Evolutionary conservation across 1,139 yeast genomes (phyloP), one percentile per base, ranked within the genome.

Genomic region (Wickerhamomyces sp.): DNA sequence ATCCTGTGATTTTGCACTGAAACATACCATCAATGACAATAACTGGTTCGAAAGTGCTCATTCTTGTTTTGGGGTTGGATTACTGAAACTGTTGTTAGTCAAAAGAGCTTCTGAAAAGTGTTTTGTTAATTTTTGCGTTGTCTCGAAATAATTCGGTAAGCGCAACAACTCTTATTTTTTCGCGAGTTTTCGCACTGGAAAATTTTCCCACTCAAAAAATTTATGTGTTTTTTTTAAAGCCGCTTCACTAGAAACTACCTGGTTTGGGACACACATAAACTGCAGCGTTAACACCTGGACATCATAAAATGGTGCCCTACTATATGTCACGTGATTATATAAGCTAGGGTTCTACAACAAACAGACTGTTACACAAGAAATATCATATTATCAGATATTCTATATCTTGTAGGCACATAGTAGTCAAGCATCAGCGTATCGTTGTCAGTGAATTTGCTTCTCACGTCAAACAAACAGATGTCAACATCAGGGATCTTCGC

Each of bases 31-130:
- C 95, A 79, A 86, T 82, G 73, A 88, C 96, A 78, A 88, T 87
- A 78, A 88, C 95, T 76, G 94, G 90, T 78, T 87, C 94, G 72
- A 81, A 87, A 70, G 86, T 78, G 76, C 92, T 84, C 95, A 86
- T 87, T 40, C 38, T 44, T 42, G 33, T 28, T 37, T 34, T 29
- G 14, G 30, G 26, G 36, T 14, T 33, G 28, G 28, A 18, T 14
- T 6, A n/a, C 14, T 32, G 17, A 21, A 22, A 25, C 33, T 38
- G 40, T 31, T 32, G 24, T 34, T 22, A 14, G 15, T 25, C 14
- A 12, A 32, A 32, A 30, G 29, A 19, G 32, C 32, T 30, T 30
- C 16, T 10, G 33, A 34, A 35, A 38, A 25, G 28, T 36, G 30
- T 36, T 36, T 32, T 36, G 27, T 26, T 31, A 31, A 32, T 19